phyloP scores from a whole-genome alignment of 2,329 filamentous ascomycete genomes.

The Botrytis aclada region DNA sequence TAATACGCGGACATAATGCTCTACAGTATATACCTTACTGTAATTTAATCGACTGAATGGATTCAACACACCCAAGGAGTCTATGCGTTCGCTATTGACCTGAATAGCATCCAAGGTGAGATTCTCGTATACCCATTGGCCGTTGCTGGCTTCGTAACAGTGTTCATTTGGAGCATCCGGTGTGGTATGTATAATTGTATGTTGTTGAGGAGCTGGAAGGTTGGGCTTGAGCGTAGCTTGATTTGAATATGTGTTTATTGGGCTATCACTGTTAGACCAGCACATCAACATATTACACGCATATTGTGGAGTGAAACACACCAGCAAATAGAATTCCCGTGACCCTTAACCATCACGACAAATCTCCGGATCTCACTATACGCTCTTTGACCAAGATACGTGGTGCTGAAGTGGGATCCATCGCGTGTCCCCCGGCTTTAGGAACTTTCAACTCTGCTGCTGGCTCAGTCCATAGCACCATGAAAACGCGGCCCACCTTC shows the following conservation, averaged over 20 bases:
- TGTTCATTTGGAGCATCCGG: neutral
- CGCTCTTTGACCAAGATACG: conserved; percentile 20
- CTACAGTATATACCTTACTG: conserved; percentile 32
- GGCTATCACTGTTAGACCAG: conserved; percentile 5
- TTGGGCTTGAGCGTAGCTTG: conserved; percentile 31
- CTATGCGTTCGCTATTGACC: conserved; percentile 21
- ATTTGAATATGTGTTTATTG: conserved; percentile 30
- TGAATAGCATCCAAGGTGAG: conserved; percentile 27
- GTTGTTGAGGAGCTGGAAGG: neutral
- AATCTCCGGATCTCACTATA: conserved; percentile 32
- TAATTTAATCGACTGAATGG: conserved; percentile 30
- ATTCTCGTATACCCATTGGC: conserved; percentile 12
- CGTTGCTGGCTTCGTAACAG: rapidly evolving
- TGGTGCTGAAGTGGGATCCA: conserved; percentile 18
- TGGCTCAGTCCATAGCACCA: conserved; percentile 34
- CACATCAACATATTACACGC: neutral
- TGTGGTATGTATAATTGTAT: conserved; percentile 16
- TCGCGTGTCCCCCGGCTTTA: conserved; percentile 15
- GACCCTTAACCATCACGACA: conserved; percentile 26
- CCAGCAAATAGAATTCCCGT: conserved; percentile 31
- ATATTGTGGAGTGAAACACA: neutral
- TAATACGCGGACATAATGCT: conserved; percentile 26
- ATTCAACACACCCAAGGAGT: neutral
- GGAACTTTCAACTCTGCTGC: conserved; percentile 18
- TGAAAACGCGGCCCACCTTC: conserved; percentile 31